Evolutionary conservation across 257 asterid species (phyloP).

Genomic region (Lithospermum erythrorhizon): DNA sequence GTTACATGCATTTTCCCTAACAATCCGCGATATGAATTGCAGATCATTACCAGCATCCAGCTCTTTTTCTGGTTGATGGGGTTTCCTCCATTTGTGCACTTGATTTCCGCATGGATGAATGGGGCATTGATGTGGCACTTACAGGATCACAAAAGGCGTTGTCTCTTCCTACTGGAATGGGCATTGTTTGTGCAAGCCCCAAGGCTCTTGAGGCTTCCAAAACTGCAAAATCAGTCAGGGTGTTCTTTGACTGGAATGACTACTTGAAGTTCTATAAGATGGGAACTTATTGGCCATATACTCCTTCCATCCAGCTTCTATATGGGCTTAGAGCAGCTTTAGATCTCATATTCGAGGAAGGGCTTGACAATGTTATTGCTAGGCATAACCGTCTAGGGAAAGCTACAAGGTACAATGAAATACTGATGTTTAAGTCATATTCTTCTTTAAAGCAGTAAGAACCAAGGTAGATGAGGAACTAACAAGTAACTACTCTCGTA

Average conservation of each 20-base stretch:
- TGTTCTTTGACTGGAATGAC: slow-evolving; percentile 94
- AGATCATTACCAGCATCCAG: slow-evolving; percentile 95
- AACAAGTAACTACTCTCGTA: background rate
- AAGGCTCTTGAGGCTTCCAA: slow-evolving; percentile 87
- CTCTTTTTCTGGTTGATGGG: slow-evolving; percentile 85
- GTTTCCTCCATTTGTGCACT: slow-evolving; percentile 97
- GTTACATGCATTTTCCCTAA: background rate
- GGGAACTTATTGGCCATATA: slow-evolving; percentile 98
- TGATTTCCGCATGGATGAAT: slow-evolving; percentile 97
- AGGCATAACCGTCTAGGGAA: slow-evolving; percentile 81
- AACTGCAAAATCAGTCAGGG: slow-evolving; percentile 81
- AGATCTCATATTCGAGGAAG: slow-evolving; percentile 94
- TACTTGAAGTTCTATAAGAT: slow-evolving; percentile 83
- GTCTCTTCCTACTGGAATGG: slow-evolving; percentile 91
- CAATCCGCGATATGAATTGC: slow-evolving; percentile 8
- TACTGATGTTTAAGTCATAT: background rate
- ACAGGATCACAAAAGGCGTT: slow-evolving; percentile 98
- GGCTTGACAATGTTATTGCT: slow-evolving; percentile 80
- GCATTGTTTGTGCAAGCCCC: slow-evolving; percentile 92
- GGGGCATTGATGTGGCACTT: slow-evolving; percentile 96
- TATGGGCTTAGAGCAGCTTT: slow-evolving; percentile 81
- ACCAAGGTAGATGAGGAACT: background rate
- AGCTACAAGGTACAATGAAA: slow-evolving; percentile 62
- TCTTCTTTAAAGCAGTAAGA: too few species aligned
- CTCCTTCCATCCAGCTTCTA: slow-evolving; percentile 92